A percentile compares a stretch with the other conserved stretches of the same genome.
Conservation (phyloP, 345 rosid species). For the Syzygium jambos region DNA sequence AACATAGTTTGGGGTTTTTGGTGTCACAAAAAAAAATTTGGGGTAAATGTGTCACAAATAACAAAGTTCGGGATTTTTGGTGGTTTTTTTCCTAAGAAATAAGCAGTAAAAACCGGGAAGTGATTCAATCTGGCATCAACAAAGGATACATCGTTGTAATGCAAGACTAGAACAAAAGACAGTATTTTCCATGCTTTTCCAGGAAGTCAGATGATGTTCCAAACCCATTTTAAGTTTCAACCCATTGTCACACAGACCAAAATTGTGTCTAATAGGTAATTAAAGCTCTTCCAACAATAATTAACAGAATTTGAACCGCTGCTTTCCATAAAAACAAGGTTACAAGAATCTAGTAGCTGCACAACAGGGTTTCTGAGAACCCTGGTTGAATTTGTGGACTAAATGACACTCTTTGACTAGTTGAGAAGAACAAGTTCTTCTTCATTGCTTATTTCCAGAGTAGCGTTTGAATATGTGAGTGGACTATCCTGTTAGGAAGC, state of each 20-base stretch:
- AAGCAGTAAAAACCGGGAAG: not conserved
- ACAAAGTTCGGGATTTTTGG: too few relatives aligned
- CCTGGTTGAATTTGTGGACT: slow-evolving; percentile 14
- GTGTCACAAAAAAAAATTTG: too few relatives aligned
- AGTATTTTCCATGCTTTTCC: slow-evolving; percentile 19
- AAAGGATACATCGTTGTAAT: not conserved
- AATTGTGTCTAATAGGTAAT: slow-evolving; percentile 9
- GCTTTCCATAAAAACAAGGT: slow-evolving; percentile 9
- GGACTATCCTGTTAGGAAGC: slow-evolving; percentile 34
- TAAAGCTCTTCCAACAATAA: slow-evolving; percentile 27
- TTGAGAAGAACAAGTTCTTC: slow-evolving; percentile 5
- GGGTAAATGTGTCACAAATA: too few relatives aligned
- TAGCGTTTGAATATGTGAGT: slow-evolving; percentile 2
- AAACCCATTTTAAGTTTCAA: not conserved
- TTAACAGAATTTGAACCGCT: not conserved
- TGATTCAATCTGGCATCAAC: not conserved
- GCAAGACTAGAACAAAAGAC: not conserved
- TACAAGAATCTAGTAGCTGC: slow-evolving; percentile 22
- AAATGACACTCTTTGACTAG: not conserved
- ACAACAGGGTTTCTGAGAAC: slow-evolving; percentile 1
- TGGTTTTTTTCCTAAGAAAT: too few relatives aligned
- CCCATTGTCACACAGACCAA: slow-evolving; percentile 19
- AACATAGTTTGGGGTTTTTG: too few relatives aligned
- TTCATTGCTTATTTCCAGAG: slow-evolving; percentile 4
- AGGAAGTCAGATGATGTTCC: slow-evolving; percentile 7